Conservation (phyloP, 139 green algal genomes). For the Mychonastes homosphaera region DNA sequence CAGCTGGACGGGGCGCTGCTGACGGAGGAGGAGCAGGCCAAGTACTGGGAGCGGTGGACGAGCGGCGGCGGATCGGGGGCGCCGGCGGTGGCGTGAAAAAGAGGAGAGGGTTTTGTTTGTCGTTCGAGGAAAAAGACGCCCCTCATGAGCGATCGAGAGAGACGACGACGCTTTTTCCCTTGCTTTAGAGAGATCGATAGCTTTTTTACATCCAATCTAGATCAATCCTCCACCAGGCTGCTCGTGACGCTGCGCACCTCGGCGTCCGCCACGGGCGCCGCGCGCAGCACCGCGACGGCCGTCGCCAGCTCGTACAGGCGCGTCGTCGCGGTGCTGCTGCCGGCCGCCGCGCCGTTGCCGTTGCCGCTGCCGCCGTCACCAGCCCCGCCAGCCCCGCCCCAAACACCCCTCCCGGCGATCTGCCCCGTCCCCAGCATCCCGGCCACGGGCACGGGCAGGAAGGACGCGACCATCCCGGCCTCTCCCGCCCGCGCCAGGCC, state of each 20-base stretch:
- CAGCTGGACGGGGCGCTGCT: constrained; percentile 76
- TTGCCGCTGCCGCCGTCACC: constrained; percentile 11
- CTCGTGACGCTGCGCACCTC: too few relatives aligned
- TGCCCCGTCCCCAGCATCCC: constrained; percentile 2
- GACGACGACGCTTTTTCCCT: too few relatives aligned
- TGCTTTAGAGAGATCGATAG: too few relatives aligned
- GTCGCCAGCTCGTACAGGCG: constrained; percentile 19
- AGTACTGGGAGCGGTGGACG: constrained; percentile 48
- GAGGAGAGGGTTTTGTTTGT: too few relatives aligned
- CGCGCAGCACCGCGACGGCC: constrained; percentile 8
- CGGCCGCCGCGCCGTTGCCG: constrained; percentile 1
- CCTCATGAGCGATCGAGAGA: too few relatives aligned
- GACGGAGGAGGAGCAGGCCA: constrained; percentile 58
- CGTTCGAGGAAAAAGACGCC: too few relatives aligned
- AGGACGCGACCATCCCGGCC: constrained; percentile 1
- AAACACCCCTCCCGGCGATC: background rate
- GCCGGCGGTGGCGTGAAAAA: too few relatives aligned
- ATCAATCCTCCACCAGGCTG: too few relatives aligned
- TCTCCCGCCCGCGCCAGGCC: too few relatives aligned
- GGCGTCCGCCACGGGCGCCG: background rate
- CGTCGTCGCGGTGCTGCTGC: too few relatives aligned
- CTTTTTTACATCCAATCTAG: too few relatives aligned
- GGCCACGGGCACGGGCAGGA: constrained; percentile 11
- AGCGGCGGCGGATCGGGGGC: too few relatives aligned
- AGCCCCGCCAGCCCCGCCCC: background rate